Base-by-base conservation (phyloP, 345 rosid species). In the Syzygium grande region DNA sequence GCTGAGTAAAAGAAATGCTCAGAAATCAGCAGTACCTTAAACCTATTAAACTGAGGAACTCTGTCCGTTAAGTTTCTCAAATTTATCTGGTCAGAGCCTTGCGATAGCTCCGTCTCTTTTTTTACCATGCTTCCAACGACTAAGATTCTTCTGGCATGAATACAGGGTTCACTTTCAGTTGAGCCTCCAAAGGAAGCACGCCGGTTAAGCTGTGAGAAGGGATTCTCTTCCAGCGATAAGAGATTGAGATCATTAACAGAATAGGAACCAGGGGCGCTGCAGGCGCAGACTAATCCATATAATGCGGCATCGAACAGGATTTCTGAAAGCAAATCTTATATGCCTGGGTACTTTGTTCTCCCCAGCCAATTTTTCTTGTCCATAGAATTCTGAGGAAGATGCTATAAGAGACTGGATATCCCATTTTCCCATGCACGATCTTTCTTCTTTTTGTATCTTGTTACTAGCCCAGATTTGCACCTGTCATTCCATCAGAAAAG, bases 401-500 rank as follows among this genome's bases (percentile, higher is more conserved):
- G 90, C 89, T 85, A 91, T 88, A 65, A 94, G 90, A 92, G 99
- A 93, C 86, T 95, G 95, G 58, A 97, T 93, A 91, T 97, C 98
- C 99, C 99, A 97, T 89, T 97, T 95, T 86, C 99, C 99, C 92
- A 98, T 79, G 89, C 92, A 89, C 30, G 98, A 91, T 91, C 98
- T 94, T 88, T 93, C 98, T 93, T 96, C 98, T 93, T 90, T 94
- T 85, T 95, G 91, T 88, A 96, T 94, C 87, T 93, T 94, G 90
- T 94, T 95, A 92, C 99, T 93, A 21, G 95, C 98, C 99, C 99
- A 98, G 86, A 98, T 94, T 94, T 96, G 99, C 86, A 96, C 97
- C 99, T 98, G 92, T 85, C 17, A 63, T 77, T 80, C 84, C 85
- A 90, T 86, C 25, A 85, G 52, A 59, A 89, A 87, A 63, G 83